A percentile compares a stretch with the other conserved stretches of the same genome.
These are phyloP conservation scores for Styphnolobium japonicum DNA, from an alignment of 306 rosid genomes.

Conservation along the genomic window DNA sequence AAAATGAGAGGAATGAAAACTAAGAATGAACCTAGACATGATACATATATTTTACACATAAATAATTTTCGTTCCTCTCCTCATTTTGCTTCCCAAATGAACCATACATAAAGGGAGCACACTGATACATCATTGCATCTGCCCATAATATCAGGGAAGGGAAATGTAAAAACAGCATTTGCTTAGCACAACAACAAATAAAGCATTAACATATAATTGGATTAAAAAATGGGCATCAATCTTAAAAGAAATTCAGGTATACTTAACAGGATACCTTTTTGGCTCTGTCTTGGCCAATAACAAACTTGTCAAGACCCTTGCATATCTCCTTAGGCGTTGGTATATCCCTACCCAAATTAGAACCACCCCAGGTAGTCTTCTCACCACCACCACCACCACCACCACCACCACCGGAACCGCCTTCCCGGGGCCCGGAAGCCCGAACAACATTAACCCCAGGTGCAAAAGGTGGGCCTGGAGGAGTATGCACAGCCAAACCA, in stretches of 20 bases:
- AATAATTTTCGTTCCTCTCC: background rate
- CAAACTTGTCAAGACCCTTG: conserved; percentile 78
- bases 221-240: background rate
- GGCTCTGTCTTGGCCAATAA: conserved; percentile 77
- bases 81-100: background rate
- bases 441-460: conserved; percentile 57
- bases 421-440: conserved; percentile 40
- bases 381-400: conserved; percentile 27
- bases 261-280: conserved; percentile 53
- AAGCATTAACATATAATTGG: background rate
- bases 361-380: conserved; percentile 71
- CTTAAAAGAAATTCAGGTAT: background rate
- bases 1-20: background rate
- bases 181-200: background rate
- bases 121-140: background rate
- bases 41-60: background rate
- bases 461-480: conserved; percentile 70
- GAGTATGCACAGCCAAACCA: conserved; percentile 59
- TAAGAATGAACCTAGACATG: background rate
- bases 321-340: conserved; percentile 85
- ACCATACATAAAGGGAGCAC: background rate
- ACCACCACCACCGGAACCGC: conserved; percentile 19
- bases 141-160: background rate
- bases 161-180: background rate
- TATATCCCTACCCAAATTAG: conserved; percentile 73